Evolutionary conservation across 768 basidiomycete genomes (phyloP).

Genomic region (Leccinum imitatum): DNA sequence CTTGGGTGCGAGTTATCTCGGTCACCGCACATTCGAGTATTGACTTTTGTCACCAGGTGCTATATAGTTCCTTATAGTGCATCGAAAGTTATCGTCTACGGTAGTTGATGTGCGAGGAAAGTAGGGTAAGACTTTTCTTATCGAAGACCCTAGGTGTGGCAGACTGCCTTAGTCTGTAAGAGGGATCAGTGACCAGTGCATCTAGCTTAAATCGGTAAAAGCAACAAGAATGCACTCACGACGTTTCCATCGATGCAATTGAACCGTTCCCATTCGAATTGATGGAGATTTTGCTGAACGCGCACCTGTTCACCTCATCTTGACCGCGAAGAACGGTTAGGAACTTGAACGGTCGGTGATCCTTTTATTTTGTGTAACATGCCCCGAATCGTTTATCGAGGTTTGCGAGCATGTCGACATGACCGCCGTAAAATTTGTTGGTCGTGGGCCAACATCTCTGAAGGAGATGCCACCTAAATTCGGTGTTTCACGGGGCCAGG

Average conservation of each 20-base stretch:
- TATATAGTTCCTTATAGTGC: slow-evolving; percentile 57
- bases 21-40: slow-evolving; percentile 3
- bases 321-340: not conserved
- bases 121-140: not conserved
- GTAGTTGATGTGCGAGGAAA: not conserved
- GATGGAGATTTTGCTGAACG: too few species aligned
- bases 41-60: slow-evolving; percentile 40
- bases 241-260: slow-evolving; percentile 9
- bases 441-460: not conserved
- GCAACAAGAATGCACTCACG: slow-evolving; percentile 3
- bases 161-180: slow-evolving; percentile 8
- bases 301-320: too few species aligned
- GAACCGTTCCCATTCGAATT: too few species aligned
- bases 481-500: not conserved
- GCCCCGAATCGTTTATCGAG: not conserved
- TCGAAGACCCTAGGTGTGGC: not conserved
- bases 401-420: not conserved
- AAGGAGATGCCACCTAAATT: not conserved
- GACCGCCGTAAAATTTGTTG: slow-evolving; percentile 5
- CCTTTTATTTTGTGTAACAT: not conserved
- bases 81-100: not conserved
- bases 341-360: slow-evolving; percentile 14
- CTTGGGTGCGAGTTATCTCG: slow-evolving; percentile 59
- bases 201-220: slow-evolving; percentile 23
- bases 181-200: slow-evolving; percentile 3